These are phyloP conservation scores for Apophysomyces trapeziformis DNA, from an alignment of 371 early-diverging fungal species.

Conservation along the genomic window DNA sequence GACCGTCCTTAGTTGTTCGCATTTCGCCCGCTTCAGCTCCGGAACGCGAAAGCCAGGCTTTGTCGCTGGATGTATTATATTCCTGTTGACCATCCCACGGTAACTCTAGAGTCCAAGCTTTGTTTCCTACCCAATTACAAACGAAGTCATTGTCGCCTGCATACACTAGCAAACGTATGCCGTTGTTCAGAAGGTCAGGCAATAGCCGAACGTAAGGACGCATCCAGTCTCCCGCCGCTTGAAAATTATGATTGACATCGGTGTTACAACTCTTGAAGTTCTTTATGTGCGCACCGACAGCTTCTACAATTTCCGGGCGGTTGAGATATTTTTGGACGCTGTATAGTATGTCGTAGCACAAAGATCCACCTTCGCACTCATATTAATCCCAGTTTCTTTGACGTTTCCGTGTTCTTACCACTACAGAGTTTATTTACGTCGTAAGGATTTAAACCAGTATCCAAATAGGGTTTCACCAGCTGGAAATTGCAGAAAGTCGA, in stretches of 20 bases:
- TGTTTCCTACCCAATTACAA: conserved; percentile 94
- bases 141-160: conserved; percentile 84
- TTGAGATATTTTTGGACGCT: conserved; percentile 81
- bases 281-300: conserved; percentile 67
- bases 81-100: conserved; percentile 78
- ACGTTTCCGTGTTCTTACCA: conserved; percentile 23
- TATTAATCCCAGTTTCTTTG: not conserved
- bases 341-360: conserved; percentile 83
- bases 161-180: conserved; percentile 85
- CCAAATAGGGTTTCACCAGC: conserved; percentile 61
- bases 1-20: conserved; percentile 54
- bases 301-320: conserved; percentile 68
- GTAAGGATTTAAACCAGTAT: conserved; percentile 73
- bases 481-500: conserved; percentile 82
- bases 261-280: conserved; percentile 80
- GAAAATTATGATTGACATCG: conserved; percentile 58
- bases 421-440: conserved; percentile 74
- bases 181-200: conserved; percentile 77
- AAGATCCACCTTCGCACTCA: conserved; percentile 32
- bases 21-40: conserved; percentile 71
- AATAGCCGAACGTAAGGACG: conserved; percentile 75
- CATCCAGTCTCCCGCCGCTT: conserved; percentile 88
- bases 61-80: conserved; percentile 63
- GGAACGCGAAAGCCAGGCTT: conserved; percentile 45
- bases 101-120: conserved; percentile 82